phyloP scores from a whole-genome alignment of 148 eudicot genomes.

The Rhododendron griersonianum region DNA sequence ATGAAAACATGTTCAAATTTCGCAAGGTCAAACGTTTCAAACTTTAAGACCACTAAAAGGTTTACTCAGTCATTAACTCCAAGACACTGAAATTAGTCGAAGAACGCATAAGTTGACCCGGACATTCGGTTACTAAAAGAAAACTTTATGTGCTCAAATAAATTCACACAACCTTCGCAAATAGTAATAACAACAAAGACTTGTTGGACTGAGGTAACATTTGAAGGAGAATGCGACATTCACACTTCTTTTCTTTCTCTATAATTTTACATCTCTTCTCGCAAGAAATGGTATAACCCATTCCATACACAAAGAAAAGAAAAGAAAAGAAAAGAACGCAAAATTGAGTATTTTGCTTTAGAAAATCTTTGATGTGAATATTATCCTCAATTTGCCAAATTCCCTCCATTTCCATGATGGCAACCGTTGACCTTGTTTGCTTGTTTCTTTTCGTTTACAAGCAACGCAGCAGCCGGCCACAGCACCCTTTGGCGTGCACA shows the following conservation, averaged over 20 bases:
- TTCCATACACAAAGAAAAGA: background rate
- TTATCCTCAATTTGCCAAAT: background rate
- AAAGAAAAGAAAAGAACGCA: no score
- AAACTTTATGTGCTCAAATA: no score
- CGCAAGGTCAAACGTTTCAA: no score
- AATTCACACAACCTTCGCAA: background rate
- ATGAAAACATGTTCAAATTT: no score
- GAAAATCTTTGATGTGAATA: background rate
- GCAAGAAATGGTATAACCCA: background rate
- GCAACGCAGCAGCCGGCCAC: background rate
- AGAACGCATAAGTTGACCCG: no score
- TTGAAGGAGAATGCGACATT: background rate
- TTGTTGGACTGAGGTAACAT: background rate
- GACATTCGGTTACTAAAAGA: no score
- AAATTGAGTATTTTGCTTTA: no score
- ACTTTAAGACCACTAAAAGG: no score
- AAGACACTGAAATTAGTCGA: no score
- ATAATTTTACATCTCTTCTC: background rate
- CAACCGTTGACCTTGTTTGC: background rate
- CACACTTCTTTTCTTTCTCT: background rate
- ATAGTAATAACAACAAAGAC: background rate
- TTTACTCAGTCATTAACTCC: no score
- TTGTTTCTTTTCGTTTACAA: background rate
- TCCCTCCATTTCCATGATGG: background rate
- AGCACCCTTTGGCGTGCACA: background rate